phyloP scores from a whole-genome alignment of 2,329 filamentous ascomycete genomes.

The Emydomyces testavorans region DNA sequence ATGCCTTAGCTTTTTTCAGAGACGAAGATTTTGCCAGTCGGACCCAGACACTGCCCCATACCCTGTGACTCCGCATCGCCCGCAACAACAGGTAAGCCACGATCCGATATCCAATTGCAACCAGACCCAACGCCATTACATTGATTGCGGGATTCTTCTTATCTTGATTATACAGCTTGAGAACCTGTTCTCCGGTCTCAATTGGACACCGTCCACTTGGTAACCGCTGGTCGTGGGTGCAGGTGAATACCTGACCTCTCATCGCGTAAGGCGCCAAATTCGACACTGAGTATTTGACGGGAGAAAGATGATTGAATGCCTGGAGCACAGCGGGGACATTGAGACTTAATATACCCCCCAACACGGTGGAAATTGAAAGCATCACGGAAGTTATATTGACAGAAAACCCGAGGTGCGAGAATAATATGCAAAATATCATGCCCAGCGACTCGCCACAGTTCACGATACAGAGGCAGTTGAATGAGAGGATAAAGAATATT shows the following conservation, averaged over 20 bases:
- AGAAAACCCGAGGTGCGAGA: slow-evolving; percentile 62
- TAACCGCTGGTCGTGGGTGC: slow-evolving; percentile 48
- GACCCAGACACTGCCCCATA: slow-evolving; percentile 11
- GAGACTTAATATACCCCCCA: slow-evolving; percentile 60
- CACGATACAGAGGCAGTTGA: slow-evolving; percentile 61
- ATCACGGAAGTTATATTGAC: slow-evolving; percentile 61
- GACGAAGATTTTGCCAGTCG: background rate
- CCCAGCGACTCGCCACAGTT: slow-evolving; percentile 64
- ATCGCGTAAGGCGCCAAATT: slow-evolving; percentile 58
- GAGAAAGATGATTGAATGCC: slow-evolving; percentile 59
- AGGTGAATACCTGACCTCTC: slow-evolving; percentile 50
- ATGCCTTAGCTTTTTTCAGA: background rate
- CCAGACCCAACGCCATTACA: slow-evolving; percentile 51
- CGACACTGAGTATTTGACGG: slow-evolving; percentile 57
- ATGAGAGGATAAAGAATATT: slow-evolving; percentile 57
- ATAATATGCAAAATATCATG: slow-evolving; percentile 70
- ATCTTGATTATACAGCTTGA: slow-evolving; percentile 56
- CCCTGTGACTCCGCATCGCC: slow-evolving; percentile 13
- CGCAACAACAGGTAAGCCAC: slow-evolving; percentile 35
- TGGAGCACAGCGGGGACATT: slow-evolving; percentile 55
- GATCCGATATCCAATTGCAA: slow-evolving; percentile 53
- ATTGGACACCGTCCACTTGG: slow-evolving; percentile 53
- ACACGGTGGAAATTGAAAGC: slow-evolving; percentile 57
- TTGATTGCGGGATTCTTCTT: slow-evolving; percentile 47
- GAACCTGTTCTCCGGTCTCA: slow-evolving; percentile 53